Evolutionary conservation across 2,329 filamentous ascomycete genomes (phyloP).

Genomic region (Davidsoniella australis): DNA sequence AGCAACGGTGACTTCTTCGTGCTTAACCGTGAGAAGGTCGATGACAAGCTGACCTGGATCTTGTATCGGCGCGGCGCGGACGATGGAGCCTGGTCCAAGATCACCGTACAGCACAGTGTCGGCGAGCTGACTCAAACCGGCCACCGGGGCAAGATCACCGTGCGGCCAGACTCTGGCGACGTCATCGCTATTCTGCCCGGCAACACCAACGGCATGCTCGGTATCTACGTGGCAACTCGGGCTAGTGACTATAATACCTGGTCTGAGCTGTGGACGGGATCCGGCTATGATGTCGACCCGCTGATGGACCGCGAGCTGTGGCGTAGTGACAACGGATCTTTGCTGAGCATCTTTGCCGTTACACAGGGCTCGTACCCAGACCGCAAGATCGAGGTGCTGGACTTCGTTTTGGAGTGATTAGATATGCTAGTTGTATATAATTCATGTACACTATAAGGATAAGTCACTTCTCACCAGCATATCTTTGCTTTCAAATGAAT

Average conservation of each 20-base stretch:
- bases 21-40: slow-evolving; percentile 13
- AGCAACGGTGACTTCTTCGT: slow-evolving; percentile 12
- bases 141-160: slow-evolving; percentile 14
- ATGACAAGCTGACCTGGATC: slow-evolving; percentile 12
- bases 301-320: slow-evolving; percentile 12
- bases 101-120: slow-evolving; percentile 9
- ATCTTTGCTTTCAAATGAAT: too few relatives aligned
- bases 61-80: neutral
- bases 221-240: slow-evolving; percentile 12
- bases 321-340: slow-evolving; percentile 3
- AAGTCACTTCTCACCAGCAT: too few relatives aligned
- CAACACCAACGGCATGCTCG: slow-evolving; percentile 9
- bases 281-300: slow-evolving; percentile 11
- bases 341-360: slow-evolving; percentile 12
- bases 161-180: slow-evolving; percentile 8
- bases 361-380: slow-evolving; percentile 8
- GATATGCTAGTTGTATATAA: too few relatives aligned
- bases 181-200: slow-evolving; percentile 14
- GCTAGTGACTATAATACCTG: slow-evolving; percentile 8
- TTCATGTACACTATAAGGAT: too few relatives aligned
- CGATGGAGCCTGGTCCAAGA: slow-evolving; percentile 12
- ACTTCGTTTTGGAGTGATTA: neutral
- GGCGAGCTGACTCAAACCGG: slow-evolving; percentile 12
- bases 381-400: slow-evolving; percentile 6
- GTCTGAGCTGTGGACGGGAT: slow-evolving; percentile 10